phyloP scores from a whole-genome alignment of 805 yeast species.

The Hanseniaspora guilliermondii region DNA sequence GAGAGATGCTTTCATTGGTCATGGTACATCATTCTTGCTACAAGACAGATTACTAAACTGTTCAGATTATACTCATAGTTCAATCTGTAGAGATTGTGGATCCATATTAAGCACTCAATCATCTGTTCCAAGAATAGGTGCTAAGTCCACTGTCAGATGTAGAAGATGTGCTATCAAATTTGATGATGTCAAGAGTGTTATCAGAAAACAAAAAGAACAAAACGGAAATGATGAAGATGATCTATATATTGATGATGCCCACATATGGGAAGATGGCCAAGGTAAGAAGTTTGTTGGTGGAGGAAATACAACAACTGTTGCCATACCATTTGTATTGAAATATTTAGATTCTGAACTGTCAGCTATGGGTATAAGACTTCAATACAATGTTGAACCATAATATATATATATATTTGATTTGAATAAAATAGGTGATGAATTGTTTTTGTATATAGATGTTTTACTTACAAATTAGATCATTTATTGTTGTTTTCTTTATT shows the following conservation, averaged over 20 bases:
- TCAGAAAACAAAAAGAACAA: conserved; percentile 22
- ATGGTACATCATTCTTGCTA: conserved; percentile 87
- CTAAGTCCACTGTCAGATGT: conserved; percentile 66
- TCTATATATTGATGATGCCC: conserved; percentile 50
- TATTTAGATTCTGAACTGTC: conserved; percentile 89
- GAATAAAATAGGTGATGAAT: background rate
- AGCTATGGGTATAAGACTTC: conserved; percentile 95
- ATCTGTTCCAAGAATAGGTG: conserved; percentile 83
- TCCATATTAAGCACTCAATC: conserved; percentile 79
- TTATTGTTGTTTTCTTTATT: no score
- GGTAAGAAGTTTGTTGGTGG: conserved; percentile 90
- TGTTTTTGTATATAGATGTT: background rate
- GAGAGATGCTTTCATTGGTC: conserved; percentile 97
- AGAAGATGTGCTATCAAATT: conserved; percentile 76
- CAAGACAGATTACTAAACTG: conserved; percentile 93
- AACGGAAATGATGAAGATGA: conserved; percentile 21
- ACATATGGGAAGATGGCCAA: conserved; percentile 94
- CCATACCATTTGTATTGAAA: conserved; percentile 90
- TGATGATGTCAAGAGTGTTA: conserved; percentile 39
- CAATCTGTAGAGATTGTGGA: conserved; percentile 87
- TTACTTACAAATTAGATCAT: no score
- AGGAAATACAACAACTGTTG: conserved; percentile 83
- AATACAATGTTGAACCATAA: conserved; percentile 68
- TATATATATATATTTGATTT: conserved; percentile 16
- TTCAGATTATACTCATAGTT: conserved; percentile 86